Evolutionary conservation across 768 basidiomycete species (phyloP), one percentile per base, ranked within the genome.

Genomic region (Rhodocollybia butyracea): DNA sequence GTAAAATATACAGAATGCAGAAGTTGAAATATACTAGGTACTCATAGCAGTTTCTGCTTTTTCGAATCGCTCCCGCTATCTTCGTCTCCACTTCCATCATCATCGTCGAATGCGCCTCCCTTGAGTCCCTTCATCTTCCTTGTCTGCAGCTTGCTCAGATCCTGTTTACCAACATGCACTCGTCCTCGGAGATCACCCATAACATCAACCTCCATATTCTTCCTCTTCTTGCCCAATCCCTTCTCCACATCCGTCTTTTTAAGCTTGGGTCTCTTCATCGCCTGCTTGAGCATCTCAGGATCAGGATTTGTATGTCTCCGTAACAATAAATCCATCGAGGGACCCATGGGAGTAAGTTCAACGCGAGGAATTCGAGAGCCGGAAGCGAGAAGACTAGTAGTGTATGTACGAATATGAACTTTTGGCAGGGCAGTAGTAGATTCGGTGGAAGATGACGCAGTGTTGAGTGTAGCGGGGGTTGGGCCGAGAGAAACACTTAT

Each of bases 171-270:
- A 54, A 98, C 71, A 70, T 98, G 95, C 27, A 99, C 83, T 56
- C 85, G 79, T 41, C 95, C 97, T 63, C 96, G 82, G 71, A 94
- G 70, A 68, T 99, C 92, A 55, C 97, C 97, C 96, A 98, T 97
- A 70, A 91, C 93, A 76, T 99, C 96, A 63, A 94, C 91, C 75
- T 94, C 93, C 71, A 93, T 67, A 67, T 99, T 99, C 83, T 94
- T 95, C 71, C 79, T 83, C 79, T 90, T 91, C 80, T 91, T 91
- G n/a, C 91, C 93, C 10, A 93, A 65, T 0, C 94, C 93, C 67
- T 80, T 85, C 73, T 91, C 92, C 45, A 96, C 73, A 32, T 94
- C 91, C 57, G 79, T 80, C 77, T 96, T 94, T 75, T 89, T 90
- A 59, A 98, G 62, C 76, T 95, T 97, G 15, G 91, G 89, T 57